Evolutionary conservation across 2,329 filamentous ascomycete species (phyloP), one percentile per base, ranked within the genome.

Genomic region (Pseudogymnoascus sp.): DNA sequence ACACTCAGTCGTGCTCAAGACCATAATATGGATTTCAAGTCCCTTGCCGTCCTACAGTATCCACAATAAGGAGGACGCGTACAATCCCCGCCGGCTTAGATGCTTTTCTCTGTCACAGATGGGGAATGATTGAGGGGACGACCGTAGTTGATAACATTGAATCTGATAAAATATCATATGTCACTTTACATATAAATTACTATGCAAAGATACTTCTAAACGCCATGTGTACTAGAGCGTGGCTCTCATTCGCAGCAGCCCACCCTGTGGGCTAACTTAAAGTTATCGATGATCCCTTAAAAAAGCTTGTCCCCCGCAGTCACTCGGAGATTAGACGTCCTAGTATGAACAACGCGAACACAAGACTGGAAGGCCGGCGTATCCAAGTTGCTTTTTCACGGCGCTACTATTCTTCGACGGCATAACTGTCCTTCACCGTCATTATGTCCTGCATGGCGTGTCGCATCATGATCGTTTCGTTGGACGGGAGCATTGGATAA

Each of bases 391-490:
- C 47, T 54, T 54, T 9, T 54, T 54, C 16, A 11, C 18, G 28
- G 47, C 47, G 28, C 47, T 35, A 54, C 16, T 33, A 12, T 33
- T 18, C n/a, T 54, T 54, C 16, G 12, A 54, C 33, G n/a, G 28
- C 16, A 33, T 6, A 54, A 33, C n/a, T 6, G 9, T 54, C 47
- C 12, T 6, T 50, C 41, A 47, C 41, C 41, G 43, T 50, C 7
- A 14, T 7, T 43, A 68, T 20, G 28, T n/a, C 43, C n/a, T 54
- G 43, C 43, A 33, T 30, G 16, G 47, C 28, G 47, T 54, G 47
- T 54, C 16, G 28, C 47, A 35, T 33, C 25, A 5, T 4, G 28
- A 14, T 14, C 28, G 30, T 54, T 14, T 16, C 3, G 28, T 54
- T 54, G 47, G 47, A 33, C 11, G 14, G 6, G 28, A 20, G 1